Conservation (phyloP, 495 filamentous ascomycete species). For the Pyrenula aspistea region DNA sequence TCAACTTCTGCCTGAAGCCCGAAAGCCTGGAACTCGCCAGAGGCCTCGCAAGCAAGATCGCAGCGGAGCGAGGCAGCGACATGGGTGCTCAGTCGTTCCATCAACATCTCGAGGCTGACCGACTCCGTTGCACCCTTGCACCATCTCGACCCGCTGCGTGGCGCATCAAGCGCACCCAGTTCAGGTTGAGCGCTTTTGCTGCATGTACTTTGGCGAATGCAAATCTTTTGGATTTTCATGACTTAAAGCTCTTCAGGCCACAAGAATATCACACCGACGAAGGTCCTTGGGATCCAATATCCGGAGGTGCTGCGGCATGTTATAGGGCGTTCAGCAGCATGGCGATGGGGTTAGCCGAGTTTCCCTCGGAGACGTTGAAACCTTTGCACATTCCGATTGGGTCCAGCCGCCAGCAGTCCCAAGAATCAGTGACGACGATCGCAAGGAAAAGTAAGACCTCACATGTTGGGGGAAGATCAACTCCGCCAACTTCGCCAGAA, state of each 20-base stretch:
- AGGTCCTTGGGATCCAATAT: constrained; percentile 62
- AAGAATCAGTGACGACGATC: too few species aligned
- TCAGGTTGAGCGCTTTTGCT: constrained; percentile 56
- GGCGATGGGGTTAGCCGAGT: constrained; percentile 69
- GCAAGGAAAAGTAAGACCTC: constrained; percentile 2
- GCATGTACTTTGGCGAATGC: constrained; percentile 51
- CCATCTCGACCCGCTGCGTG: constrained; percentile 58
- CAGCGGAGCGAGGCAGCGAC: constrained; percentile 50
- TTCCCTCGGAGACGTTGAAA: constrained; percentile 64
- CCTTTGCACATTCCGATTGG: constrained; percentile 6
- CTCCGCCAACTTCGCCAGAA: not conserved
- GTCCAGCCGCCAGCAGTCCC: too few species aligned
- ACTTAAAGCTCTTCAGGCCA: constrained; percentile 57
- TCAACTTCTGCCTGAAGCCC: constrained; percentile 43
- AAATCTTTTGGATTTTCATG: constrained; percentile 45
- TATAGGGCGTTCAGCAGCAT: constrained; percentile 64
- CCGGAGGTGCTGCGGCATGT: constrained; percentile 58
- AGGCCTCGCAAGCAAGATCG: constrained; percentile 47
- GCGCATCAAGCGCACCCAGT: constrained; percentile 50
- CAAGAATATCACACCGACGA: constrained; percentile 61
- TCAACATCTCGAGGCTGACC: constrained; percentile 46
- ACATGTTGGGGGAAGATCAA: not conserved
- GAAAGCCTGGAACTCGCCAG: constrained; percentile 42
- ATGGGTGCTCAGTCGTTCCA: constrained; percentile 60
- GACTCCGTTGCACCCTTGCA: constrained; percentile 50